Conservation (phyloP, 768 basidiomycete species). For the Tylopilus intermedius region DNA sequence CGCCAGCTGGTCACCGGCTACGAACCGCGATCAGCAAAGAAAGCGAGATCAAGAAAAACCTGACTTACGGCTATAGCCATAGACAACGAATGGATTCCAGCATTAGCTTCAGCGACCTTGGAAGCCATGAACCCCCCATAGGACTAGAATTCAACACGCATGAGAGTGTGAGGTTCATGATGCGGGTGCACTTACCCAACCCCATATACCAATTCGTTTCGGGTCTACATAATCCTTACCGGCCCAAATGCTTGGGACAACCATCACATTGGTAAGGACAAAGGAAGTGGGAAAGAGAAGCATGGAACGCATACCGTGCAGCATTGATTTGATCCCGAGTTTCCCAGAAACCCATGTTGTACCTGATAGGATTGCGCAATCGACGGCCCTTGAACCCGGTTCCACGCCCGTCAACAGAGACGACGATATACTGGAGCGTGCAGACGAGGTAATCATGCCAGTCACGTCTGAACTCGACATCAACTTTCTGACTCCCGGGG, state of each 20-base stretch:
- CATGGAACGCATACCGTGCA: conserved; percentile 55
- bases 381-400: conserved; percentile 87
- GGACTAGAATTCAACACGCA: conserved; percentile 45
- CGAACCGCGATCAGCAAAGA: conserved; percentile 10
- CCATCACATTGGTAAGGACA: neutral
- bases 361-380: conserved; percentile 83
- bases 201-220: conserved; percentile 91
- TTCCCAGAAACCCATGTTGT: conserved; percentile 86
- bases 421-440: conserved; percentile 76
- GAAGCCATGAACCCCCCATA: conserved; percentile 96
- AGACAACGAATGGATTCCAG: conserved; percentile 83
- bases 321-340: conserved; percentile 85
- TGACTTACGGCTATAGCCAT: conserved; percentile 82
- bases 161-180: neutral
- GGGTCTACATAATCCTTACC: conserved; percentile 84
- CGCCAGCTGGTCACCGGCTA: conserved; percentile 88
- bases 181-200: conserved; percentile 66
- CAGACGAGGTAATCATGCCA: conserved; percentile 89
- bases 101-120: conserved; percentile 88
- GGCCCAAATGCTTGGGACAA: conserved; percentile 62
- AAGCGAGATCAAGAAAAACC: neutral
- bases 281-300: conserved; percentile 4
- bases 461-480: conserved; percentile 60
- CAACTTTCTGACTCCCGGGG: conserved; percentile 76
- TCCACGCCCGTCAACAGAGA: conserved; percentile 88